Conservation (phyloP, 345 rosid genomes). For the Eucalyptus polyanthemos region DNA sequence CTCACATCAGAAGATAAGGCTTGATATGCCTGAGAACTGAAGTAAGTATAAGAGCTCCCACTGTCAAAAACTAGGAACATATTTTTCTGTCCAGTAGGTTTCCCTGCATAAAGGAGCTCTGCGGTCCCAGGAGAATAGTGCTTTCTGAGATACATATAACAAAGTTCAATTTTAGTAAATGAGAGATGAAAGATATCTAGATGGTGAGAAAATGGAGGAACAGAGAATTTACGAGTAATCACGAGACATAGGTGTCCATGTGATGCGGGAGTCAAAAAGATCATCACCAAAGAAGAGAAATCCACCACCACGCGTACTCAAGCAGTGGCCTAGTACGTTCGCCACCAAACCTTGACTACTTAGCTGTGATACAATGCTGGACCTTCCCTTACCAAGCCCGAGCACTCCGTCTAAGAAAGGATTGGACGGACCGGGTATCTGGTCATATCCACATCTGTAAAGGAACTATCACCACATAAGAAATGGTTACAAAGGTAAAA, state of each 20-base stretch:
- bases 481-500: not conserved
- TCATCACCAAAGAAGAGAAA: slow-evolving; percentile 78
- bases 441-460: slow-evolving; percentile 87
- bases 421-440: slow-evolving; percentile 41
- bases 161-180: not conserved
- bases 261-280: slow-evolving; percentile 50
- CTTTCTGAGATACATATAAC: slow-evolving; percentile 27
- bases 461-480: not conserved
- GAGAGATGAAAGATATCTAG: not conserved
- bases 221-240: slow-evolving; percentile 26
- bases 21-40: slow-evolving; percentile 54
- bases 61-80: slow-evolving; percentile 52
- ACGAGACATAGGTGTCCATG: slow-evolving; percentile 74
- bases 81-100: slow-evolving; percentile 46
- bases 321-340: slow-evolving; percentile 82
- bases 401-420: slow-evolving; percentile 91
- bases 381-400: slow-evolving; percentile 88
- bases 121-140: slow-evolving; percentile 75
- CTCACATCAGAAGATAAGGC: slow-evolving; percentile 39
- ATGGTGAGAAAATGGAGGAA: not conserved
- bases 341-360: slow-evolving; percentile 43
- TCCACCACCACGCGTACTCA: slow-evolving; percentile 80
- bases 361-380: slow-evolving; percentile 80
- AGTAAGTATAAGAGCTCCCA: slow-evolving; percentile 91
- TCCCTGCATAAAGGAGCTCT: slow-evolving; percentile 55